Percentiles rank a stretch among this genome's conserved stretches.
Conservation (phyloP, 257 asterid genomes). For the Fraxinus excelsior region DNA sequence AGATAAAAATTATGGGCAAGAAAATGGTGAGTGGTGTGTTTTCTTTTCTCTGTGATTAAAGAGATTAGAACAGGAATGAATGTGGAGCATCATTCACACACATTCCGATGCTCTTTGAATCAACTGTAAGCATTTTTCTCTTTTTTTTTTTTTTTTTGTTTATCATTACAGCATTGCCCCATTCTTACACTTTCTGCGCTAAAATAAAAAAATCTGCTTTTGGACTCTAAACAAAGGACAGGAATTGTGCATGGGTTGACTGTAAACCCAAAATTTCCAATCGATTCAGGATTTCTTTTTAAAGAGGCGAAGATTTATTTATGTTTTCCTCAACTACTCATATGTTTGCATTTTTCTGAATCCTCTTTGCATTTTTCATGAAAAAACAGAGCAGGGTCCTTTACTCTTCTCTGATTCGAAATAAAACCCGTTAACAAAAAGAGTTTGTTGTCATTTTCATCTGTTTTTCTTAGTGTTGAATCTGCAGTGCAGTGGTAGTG, state of each 20-base stretch:
- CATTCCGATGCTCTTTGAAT: conserved; percentile 36
- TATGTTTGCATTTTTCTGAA: conserved; percentile 15
- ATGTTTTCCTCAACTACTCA: conserved; percentile 29
- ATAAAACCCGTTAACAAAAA: neutral
- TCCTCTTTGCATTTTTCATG: conserved; percentile 24
- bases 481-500: conserved; percentile 14
- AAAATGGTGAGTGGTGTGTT: conserved; percentile 21
- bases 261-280: conserved; percentile 23
- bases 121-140: conserved; percentile 25
- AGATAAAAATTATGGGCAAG: neutral
- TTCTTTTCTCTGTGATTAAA: neutral
- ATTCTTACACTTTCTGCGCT: conserved; percentile 23
- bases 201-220: conserved; percentile 5
- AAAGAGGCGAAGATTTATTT: conserved; percentile 21
- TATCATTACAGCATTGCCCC: conserved; percentile 29
- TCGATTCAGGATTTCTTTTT: conserved; percentile 28
- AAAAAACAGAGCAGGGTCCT: conserved; percentile 13
- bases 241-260: conserved; percentile 32
- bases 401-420: conserved; percentile 18
- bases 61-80: conserved; percentile 27
- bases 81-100: conserved; percentile 43
- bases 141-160: conserved; percentile 24
- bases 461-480: conserved; percentile 15
- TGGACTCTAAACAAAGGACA: conserved; percentile 29
- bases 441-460: conserved; percentile 21